These are phyloP conservation scores for Nicotiana obtusifolia DNA, from an alignment of 257 asterid genomes.

Conservation along the genomic window DNA sequence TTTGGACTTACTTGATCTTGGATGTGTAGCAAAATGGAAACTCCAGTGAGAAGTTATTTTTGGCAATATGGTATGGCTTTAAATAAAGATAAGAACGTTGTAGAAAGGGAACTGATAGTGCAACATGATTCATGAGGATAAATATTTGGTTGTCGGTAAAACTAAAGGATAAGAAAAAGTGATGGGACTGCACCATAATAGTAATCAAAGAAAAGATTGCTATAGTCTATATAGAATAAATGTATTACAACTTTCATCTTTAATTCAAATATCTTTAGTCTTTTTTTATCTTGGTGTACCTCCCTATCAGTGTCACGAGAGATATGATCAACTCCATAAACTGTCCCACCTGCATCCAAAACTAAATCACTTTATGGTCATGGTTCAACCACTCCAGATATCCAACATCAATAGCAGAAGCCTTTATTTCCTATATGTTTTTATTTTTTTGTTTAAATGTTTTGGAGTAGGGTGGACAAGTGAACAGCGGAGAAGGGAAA, in stretches of 20 bases:
- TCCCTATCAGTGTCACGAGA: constrained; percentile 32
- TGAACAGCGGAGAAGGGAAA: neutral
- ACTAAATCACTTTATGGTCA: constrained; percentile 31
- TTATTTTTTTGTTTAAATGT: neutral
- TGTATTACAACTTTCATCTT: neutral
- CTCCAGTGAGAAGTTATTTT: constrained; percentile 11
- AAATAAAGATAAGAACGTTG: neutral
- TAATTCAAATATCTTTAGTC: neutral
- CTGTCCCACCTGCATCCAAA: constrained; percentile 31
- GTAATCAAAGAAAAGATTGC: constrained; percentile 10
- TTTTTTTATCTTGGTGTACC: neutral
- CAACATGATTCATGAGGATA: constrained; percentile 4
- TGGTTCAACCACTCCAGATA: constrained; percentile 36
- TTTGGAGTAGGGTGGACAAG: neutral
- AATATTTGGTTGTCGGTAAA: constrained; percentile 7
- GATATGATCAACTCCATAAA: constrained; percentile 23
- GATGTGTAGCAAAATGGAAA: constrained; percentile 4
- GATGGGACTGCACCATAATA: constrained; percentile 17
- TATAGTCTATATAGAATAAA: neutral
- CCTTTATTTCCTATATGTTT: neutral
- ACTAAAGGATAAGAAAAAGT: constrained; percentile 33
- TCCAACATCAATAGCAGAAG: neutral
- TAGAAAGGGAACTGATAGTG: constrained; percentile 6
- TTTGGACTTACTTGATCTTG: neutral
- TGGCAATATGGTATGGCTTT: constrained; percentile 7